These are phyloP conservation scores for Populus hybrid DNA, from an alignment of 441 rosid species.

Conservation along the genomic window DNA sequence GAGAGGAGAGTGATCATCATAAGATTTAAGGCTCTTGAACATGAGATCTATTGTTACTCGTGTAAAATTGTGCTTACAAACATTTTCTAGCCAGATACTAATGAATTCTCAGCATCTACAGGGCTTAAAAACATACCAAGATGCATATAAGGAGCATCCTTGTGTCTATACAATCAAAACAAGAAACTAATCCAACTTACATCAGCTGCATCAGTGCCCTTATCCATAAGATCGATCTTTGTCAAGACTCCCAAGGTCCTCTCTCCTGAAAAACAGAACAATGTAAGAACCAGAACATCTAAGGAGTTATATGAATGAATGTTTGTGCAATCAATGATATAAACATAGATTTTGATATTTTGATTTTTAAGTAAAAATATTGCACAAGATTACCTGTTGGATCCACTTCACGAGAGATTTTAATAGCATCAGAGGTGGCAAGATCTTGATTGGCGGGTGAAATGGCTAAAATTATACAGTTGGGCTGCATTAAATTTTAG, in stretches of 20 bases:
- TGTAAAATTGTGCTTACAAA: too few species aligned
- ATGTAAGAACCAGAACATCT: conserved; percentile 5
- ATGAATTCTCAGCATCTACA: too few species aligned
- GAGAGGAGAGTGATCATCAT: too few species aligned
- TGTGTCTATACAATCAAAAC: conserved; percentile 3
- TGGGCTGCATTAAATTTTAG: conserved; percentile 60
- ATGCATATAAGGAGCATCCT: neutral
- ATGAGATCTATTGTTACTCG: too few species aligned
- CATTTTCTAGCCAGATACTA: too few species aligned
- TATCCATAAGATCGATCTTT: conserved; percentile 97
- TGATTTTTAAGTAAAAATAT: neutral
- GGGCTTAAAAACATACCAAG: too few species aligned
- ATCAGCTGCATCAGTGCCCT: conserved; percentile 96
- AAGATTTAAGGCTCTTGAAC: too few species aligned
- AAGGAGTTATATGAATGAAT: neutral
- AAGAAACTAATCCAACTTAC: conserved; percentile 46
- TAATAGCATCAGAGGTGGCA: conserved; percentile 96
- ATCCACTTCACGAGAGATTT: conserved; percentile 95
- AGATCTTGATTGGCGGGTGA: conserved; percentile 99
- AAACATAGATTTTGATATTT: too few species aligned
- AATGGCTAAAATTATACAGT: conserved; percentile 89
- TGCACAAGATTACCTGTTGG: conserved; percentile 62
- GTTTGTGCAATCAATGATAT: neutral
- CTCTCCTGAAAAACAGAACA: conserved; percentile 63
- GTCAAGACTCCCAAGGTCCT: conserved; percentile 96